phyloP scores from a whole-genome alignment of 1,284 basidiomycete species.

The Ganoderma multipileum region DNA sequence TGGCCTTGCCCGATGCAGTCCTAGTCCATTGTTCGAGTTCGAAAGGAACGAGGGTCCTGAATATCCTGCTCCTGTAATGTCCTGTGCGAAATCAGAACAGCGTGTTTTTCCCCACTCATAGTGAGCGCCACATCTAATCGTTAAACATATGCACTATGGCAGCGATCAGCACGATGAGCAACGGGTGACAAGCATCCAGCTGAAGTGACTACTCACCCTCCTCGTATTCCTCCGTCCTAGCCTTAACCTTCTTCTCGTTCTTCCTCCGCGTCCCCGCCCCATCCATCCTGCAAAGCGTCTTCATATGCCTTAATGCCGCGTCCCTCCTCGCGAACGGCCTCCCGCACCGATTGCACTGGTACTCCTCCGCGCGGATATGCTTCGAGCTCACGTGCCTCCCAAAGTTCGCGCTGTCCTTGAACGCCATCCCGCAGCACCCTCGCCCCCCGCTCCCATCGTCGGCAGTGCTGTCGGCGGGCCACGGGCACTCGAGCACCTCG shows the following conservation, averaged over 20 bases:
- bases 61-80: background rate
- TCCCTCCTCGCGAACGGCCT: slow-evolving; percentile 28
- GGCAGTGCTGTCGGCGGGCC: slow-evolving; percentile 10
- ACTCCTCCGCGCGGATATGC: slow-evolving; percentile 28
- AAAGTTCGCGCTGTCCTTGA: slow-evolving; percentile 32
- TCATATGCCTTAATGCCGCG: slow-evolving; percentile 31
- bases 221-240: slow-evolving; percentile 7
- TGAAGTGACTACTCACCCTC: slow-evolving; percentile 7
- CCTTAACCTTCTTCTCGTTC: slow-evolving; percentile 11
- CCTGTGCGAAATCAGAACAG: background rate
- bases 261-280: slow-evolving; percentile 15
- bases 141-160: background rate
- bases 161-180: background rate
- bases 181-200: too few species aligned
- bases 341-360: slow-evolving; percentile 27
- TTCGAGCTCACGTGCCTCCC: slow-evolving; percentile 29
- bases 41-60: background rate
- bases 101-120: background rate
- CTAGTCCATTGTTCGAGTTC: slow-evolving; percentile 1
- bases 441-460: slow-evolving; percentile 6
- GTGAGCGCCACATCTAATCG: background rate
- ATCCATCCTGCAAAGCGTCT: slow-evolving; percentile 28
- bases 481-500: slow-evolving; percentile 24
- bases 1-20: background rate
- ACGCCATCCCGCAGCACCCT: slow-evolving; percentile 24